A percentile compares a stretch with the other conserved stretches of the same genome.
These are phyloP conservation scores for Carex sylvatica DNA, from an alignment of 202 grass and related monocot genomes.

Conservation along the genomic window DNA sequence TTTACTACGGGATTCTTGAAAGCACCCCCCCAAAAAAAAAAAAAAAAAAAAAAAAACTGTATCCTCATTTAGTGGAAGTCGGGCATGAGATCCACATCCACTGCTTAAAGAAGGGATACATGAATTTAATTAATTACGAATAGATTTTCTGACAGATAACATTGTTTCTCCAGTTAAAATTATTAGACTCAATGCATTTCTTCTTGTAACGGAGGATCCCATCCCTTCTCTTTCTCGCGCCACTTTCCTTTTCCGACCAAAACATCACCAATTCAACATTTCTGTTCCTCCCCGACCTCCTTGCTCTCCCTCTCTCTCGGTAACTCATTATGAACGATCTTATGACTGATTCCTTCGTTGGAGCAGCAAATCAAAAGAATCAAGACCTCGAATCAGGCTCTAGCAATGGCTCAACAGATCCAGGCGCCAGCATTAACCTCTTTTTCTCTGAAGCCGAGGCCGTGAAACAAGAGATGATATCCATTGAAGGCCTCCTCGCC, in stretches of 20 bases:
- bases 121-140: neutral
- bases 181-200: neutral
- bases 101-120: neutral
- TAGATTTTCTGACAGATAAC: neutral
- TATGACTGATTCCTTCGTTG: conserved; percentile 63
- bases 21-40: no score
- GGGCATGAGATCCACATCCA: neutral
- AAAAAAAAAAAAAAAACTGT: neutral
- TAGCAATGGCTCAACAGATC: conserved; percentile 18
- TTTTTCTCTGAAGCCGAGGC: conserved; percentile 78
- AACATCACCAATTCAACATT: neutral
- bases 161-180: neutral
- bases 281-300: neutral
- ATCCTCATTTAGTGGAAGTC: neutral
- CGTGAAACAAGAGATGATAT: conserved; percentile 56
- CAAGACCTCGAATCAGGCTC: conserved; percentile 8
- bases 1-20: no score
- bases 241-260: neutral
- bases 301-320: neutral
- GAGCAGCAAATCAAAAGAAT: conserved; percentile 16
- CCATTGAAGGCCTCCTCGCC: conserved; percentile 47
- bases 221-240: neutral
- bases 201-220: neutral
- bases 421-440: conserved; percentile 37
- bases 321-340: conserved; percentile 59